A percentile compares a stretch with the other conserved stretches of the same genome.
phyloP scores from a whole-genome alignment of 2,329 filamentous ascomycete genomes.

The Hymenoscyphus repandus region DNA sequence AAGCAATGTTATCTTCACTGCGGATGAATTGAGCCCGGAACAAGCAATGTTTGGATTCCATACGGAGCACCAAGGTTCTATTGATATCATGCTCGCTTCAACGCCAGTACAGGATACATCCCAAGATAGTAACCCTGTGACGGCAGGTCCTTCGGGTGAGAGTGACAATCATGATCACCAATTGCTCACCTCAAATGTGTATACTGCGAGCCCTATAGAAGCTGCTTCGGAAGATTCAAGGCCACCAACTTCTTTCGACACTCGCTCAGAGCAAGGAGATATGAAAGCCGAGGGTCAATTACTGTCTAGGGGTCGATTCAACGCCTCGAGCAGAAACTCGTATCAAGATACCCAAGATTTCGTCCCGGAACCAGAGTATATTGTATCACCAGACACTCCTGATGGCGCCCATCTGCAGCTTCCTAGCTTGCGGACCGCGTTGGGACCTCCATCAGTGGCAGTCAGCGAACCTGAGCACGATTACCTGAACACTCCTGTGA shows the following conservation, averaged over 20 bases:
- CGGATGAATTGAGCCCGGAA: constrained; percentile 20
- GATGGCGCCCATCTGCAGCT: constrained; percentile 20
- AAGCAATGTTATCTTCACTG: constrained; percentile 16
- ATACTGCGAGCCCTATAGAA: constrained; percentile 16
- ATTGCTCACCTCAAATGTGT: constrained; percentile 16
- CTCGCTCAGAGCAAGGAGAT: constrained; percentile 7
- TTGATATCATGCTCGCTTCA: constrained; percentile 24
- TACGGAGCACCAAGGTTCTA: constrained; percentile 22
- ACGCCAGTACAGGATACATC: constrained; percentile 20
- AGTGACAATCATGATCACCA: constrained; percentile 8
- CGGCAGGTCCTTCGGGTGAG: background rate
- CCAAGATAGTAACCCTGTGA: constrained; percentile 13
- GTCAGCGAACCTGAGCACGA: constrained; percentile 18
- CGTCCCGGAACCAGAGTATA: constrained; percentile 10
- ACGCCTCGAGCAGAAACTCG: background rate
- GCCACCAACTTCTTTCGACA: constrained; percentile 8
- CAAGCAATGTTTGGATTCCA: constrained; percentile 22
- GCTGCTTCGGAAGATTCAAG: constrained; percentile 5
- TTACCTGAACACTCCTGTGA: constrained; percentile 23
- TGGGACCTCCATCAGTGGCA: constrained; percentile 19
- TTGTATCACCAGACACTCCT: constrained; percentile 4
- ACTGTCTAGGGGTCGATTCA: background rate
- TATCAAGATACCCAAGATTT: constrained; percentile 10
- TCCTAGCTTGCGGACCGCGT: constrained; percentile 23
- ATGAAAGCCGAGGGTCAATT: constrained; percentile 1